Conservation (phyloP, 352 stramenopile genomes). For the Pythium periplocum region DNA sequence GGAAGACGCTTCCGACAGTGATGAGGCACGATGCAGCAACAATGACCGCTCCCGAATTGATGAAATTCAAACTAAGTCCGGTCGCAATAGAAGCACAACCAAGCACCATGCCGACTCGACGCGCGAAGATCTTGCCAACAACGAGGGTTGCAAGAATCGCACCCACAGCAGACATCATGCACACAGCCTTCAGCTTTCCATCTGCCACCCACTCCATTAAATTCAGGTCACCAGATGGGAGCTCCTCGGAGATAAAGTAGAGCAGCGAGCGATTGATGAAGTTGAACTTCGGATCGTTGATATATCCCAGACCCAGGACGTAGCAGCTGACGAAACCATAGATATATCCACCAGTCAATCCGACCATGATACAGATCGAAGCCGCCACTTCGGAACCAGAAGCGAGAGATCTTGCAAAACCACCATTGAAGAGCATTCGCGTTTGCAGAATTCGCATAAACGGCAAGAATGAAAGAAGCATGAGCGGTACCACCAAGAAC, state of each 20-base stretch:
- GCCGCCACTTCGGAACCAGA: slow-evolving; percentile 79
- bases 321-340: slow-evolving; percentile 74
- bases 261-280: slow-evolving; percentile 79
- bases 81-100: slow-evolving; percentile 42
- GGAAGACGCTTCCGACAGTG: slow-evolving; percentile 50
- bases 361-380: slow-evolving; percentile 72
- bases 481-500: slow-evolving; percentile 71
- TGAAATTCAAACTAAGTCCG: slow-evolving; percentile 55
- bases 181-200: slow-evolving; percentile 51
- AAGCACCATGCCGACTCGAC: slow-evolving; percentile 54
- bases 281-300: slow-evolving; percentile 64
- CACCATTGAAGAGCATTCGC: slow-evolving; percentile 84
- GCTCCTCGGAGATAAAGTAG: slow-evolving; percentile 42
- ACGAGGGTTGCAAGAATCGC: slow-evolving; percentile 44
- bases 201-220: slow-evolving; percentile 47
- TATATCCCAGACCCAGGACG: slow-evolving; percentile 59
- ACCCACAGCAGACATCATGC: slow-evolving; percentile 43
- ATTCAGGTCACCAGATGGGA: slow-evolving; percentile 25
- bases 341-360: slow-evolving; percentile 70
- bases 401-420: slow-evolving; percentile 72
- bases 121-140: slow-evolving; percentile 53
- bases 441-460: slow-evolving; percentile 87
- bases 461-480: slow-evolving; percentile 68
- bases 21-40: slow-evolving; percentile 48
- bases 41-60: slow-evolving; percentile 44